These are phyloP conservation scores for Phytophthora ohioensis DNA, from an alignment of 352 stramenopile species.

Conservation along the genomic window DNA sequence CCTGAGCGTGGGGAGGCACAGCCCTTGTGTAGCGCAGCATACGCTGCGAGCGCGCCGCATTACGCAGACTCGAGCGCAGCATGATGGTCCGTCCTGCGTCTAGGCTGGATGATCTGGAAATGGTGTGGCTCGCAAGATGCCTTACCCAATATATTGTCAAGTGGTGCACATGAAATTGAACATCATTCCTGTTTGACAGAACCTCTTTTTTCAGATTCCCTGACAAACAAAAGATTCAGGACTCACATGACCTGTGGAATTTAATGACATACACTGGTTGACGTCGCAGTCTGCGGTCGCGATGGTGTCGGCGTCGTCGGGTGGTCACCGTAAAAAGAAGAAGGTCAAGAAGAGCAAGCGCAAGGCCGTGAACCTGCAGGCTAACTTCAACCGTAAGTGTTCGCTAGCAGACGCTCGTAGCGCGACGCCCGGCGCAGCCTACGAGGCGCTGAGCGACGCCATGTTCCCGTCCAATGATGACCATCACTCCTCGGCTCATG, in stretches of 20 bases:
- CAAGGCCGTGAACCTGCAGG: constrained; percentile 85
- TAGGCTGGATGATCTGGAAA: constrained; percentile 19
- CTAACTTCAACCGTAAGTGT: constrained; percentile 90
- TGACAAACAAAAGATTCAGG: not conserved
- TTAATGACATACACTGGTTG: constrained; percentile 15
- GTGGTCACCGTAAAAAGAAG: constrained; percentile 67
- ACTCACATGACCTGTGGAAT: constrained; percentile 7
- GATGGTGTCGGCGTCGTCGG: constrained; percentile 73
- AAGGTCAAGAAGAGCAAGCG: constrained; percentile 83
- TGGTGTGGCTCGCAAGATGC: constrained; percentile 31
- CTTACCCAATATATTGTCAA: constrained; percentile 21
- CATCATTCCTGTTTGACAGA: constrained; percentile 29
- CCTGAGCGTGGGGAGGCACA: constrained; percentile 18
- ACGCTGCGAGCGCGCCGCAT: constrained; percentile 45
- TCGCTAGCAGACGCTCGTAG: constrained; percentile 17
- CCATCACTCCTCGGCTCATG: constrained; percentile 38
- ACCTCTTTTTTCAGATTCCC: constrained; percentile 1
- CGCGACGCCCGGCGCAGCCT: constrained; percentile 9
- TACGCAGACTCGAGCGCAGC: constrained; percentile 56
- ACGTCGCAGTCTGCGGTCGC: constrained; percentile 3
- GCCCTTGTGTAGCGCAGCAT: constrained; percentile 34
- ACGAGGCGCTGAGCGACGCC: constrained; percentile 60
- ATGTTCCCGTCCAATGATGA: constrained; percentile 84
- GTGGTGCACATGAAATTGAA: constrained; percentile 4
- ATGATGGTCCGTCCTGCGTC: constrained; percentile 40